Base-by-base conservation (phyloP, 345 rosid species). In the Brassica incana region DNA sequence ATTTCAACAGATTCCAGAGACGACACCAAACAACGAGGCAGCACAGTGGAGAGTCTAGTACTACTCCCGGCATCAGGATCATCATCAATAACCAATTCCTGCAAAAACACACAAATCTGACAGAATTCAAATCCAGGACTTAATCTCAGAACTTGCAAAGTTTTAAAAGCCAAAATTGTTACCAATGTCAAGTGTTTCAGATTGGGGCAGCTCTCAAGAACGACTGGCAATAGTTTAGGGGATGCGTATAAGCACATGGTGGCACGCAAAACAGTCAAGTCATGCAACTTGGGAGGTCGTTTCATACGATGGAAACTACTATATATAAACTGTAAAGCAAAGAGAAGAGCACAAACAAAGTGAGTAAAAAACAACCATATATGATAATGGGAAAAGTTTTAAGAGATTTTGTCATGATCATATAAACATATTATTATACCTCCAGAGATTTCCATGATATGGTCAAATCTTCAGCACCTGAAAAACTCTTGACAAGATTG, bases 281-380 rank as follows among this genome's bases (percentile, higher is more conserved):
- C 30, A 73, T 48, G 69, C 30, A 73, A 73, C 4, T 16, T 63
- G 48, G 69, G 77, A 2, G 52, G 69, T 73, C 30, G 62, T 10
- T 45, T 18, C 45, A 45, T 62, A 5, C 15, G 0, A 0, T 62
- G n/a, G 68, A 2, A 5, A 1, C 3, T 12, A 2, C 3, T 14
- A 27, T 73, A 3, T 56, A 73, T 40, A 6, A 25, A 40, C 68
- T 73, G 76, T 50, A 18, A 5, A 72, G 38, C 40, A 73, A 61
- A 61, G 52, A 71, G 54, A 61, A 40, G 48, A 40, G 32, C 7
- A 43, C 50, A 43, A 8, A 9, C 8, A 71, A 27, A 38, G 2
- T 50, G 58, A 50, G 58, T 7, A 32, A 52, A 18, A 6, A 20
- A 20, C 23, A 20, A 20, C 23, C 23, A 20, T 20, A 48, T 38